Evolutionary conservation across 176 grass and related monocot genomes (phyloP).

Genomic region (Eragrostis curvula): DNA sequence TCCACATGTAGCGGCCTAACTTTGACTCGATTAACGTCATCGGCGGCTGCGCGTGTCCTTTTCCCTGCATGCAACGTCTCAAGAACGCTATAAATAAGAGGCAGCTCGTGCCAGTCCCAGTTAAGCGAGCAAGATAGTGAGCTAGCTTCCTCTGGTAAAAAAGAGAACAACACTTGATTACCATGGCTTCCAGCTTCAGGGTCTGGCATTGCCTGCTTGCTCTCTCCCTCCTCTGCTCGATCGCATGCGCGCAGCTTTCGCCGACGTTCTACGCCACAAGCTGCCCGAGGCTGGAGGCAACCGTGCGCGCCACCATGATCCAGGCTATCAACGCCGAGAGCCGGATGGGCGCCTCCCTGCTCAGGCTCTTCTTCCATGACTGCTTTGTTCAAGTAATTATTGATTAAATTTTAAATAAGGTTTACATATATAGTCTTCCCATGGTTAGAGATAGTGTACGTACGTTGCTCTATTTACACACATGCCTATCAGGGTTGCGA

Average conservation of each 20-base stretch:
- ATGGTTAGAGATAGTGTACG: too few species aligned
- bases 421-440: too few species aligned
- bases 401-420: slow-evolving; percentile 12
- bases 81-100: slow-evolving; percentile 16
- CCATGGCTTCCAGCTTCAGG: slow-evolving; percentile 36
- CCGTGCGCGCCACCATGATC: slow-evolving; percentile 48
- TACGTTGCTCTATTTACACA: not conserved
- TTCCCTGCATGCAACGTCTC: too few species aligned
- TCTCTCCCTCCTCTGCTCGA: slow-evolving; percentile 33
- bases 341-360: slow-evolving; percentile 69
- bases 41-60: not conserved
- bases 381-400: slow-evolving; percentile 68
- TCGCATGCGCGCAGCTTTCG: slow-evolving; percentile 43
- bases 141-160: too few species aligned
- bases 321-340: slow-evolving; percentile 32
- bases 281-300: slow-evolving; percentile 43
- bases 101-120: slow-evolving; percentile 1
- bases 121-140: not conserved
- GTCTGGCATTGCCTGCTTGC: slow-evolving; percentile 30
- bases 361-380: slow-evolving; percentile 79
- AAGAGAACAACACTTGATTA: not conserved
- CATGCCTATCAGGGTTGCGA: slow-evolving; percentile 53
- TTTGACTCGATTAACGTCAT: not conserved
- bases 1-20: slow-evolving; percentile 15
- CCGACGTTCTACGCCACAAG: slow-evolving; percentile 49